phyloP scores from a whole-genome alignment of 139 green algal species.

The Coccomyxa sp. region DNA sequence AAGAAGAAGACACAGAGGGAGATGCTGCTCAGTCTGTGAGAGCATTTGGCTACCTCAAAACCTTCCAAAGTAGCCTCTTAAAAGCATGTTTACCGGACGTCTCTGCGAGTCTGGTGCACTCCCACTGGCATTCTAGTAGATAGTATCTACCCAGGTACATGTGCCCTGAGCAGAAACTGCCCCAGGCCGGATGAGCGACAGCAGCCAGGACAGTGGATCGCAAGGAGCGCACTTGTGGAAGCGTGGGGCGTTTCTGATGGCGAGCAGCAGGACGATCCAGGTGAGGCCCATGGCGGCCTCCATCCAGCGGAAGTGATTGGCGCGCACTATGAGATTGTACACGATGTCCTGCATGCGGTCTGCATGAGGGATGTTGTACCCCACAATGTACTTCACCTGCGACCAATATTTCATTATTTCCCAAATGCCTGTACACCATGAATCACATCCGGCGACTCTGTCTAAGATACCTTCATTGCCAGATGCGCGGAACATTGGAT shows the following conservation, averaged over 20 bases:
- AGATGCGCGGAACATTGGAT: background rate
- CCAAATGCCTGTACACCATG: background rate
- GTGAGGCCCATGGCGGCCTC: conserved; percentile 15
- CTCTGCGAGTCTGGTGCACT: no score
- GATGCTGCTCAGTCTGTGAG: no score
- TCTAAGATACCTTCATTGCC: no score
- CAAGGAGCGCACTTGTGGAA: background rate
- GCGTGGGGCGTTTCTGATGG: background rate
- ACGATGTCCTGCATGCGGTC: conserved; percentile 11
- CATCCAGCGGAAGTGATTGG: background rate
- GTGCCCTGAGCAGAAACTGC: background rate
- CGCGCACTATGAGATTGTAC: background rate
- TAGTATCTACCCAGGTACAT: no score
- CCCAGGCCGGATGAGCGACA: background rate
- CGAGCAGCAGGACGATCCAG: conserved; percentile 21
- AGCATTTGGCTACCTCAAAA: no score
- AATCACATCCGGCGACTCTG: no score
- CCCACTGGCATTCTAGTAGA: no score
- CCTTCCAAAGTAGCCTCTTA: no score
- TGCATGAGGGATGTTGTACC: conserved; percentile 9
- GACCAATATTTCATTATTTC: background rate
- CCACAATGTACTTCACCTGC: conserved; percentile 30
- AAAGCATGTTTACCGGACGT: no score
- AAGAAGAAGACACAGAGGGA: no score
- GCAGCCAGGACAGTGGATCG: background rate